Conservation (phyloP, 169 alveolate genomes). For the Theileria parva region DNA sequence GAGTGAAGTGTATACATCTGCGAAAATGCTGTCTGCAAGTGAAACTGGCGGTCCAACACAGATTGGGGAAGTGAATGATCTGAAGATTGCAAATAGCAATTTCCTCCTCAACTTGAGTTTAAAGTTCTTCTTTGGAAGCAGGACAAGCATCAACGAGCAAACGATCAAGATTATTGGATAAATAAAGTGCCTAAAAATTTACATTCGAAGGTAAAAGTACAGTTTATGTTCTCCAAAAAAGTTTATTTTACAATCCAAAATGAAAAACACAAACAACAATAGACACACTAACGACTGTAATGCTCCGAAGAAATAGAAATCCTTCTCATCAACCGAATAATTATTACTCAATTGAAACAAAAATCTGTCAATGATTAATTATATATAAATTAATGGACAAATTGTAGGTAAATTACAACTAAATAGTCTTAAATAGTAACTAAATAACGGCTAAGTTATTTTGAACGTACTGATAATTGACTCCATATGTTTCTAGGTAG, state of each 20-base stretch:
- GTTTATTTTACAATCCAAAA: slow-evolving; percentile 64
- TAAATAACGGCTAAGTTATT: too few species aligned
- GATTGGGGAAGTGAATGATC: slow-evolving; percentile 48
- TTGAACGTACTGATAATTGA: slow-evolving; percentile 70
- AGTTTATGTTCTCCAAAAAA: slow-evolving; percentile 27
- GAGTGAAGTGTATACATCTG: slow-evolving; percentile 62
- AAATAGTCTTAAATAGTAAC: too few species aligned
- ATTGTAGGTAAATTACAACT: too few species aligned
- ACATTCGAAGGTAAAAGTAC: not conserved
- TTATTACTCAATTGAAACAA: slow-evolving; percentile 75
- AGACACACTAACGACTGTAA: slow-evolving; percentile 68
- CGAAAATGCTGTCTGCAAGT: slow-evolving; percentile 59
- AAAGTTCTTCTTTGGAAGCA: slow-evolving; percentile 42
- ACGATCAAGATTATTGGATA: slow-evolving; percentile 35
- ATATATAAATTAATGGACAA: not conserved
- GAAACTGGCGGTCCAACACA: slow-evolving; percentile 51
- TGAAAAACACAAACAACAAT: slow-evolving; percentile 59
- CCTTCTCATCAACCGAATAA: slow-evolving; percentile 63
- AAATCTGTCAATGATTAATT: slow-evolving; percentile 23
- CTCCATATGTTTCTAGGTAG: slow-evolving; percentile 77
- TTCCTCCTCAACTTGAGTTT: slow-evolving; percentile 48
- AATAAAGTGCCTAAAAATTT: slow-evolving; percentile 10
- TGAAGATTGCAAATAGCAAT: slow-evolving; percentile 23
- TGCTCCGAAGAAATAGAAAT: slow-evolving; percentile 72
- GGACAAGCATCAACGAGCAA: slow-evolving; percentile 4